A percentile compares a stretch with the other conserved stretches of the same genome.
phyloP scores from a whole-genome alignment of 1,284 basidiomycete species.

The Cystobasidium slooffiae region DNA sequence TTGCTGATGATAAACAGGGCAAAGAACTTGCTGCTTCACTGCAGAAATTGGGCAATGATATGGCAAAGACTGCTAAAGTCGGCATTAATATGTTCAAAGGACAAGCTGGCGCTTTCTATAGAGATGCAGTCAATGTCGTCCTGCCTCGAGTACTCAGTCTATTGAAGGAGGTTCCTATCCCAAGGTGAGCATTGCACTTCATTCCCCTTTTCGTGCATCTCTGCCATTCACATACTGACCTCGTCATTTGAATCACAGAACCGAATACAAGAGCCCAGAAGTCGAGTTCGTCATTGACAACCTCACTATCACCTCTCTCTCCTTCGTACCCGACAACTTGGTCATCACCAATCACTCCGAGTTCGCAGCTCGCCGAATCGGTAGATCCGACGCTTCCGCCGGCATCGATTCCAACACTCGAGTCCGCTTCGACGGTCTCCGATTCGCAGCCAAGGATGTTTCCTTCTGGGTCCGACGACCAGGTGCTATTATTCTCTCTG shows the following conservation, averaged over 20 bases:
- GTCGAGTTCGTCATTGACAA: conserved; percentile 46
- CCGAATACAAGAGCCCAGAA: conserved; percentile 59
- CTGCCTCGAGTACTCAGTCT: conserved; percentile 59
- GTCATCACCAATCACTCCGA: conserved; percentile 57
- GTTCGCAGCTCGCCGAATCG: conserved; percentile 51
- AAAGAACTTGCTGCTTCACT: conserved; percentile 57
- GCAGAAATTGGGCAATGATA: conserved; percentile 57
- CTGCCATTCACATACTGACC: neutral
- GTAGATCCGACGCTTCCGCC: conserved; percentile 52
- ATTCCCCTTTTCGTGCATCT: neutral
- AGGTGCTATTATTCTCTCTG: conserved; percentile 52
- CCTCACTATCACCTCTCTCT: conserved; percentile 56
- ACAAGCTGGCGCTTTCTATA: conserved; percentile 54
- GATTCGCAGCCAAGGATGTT: conserved; percentile 59
- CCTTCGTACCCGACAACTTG: conserved; percentile 60
- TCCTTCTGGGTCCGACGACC: conserved; percentile 59
- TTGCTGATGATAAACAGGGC: conserved; percentile 55
- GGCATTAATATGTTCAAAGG: conserved; percentile 38
- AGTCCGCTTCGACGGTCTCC: conserved; percentile 59
- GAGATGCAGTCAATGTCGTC: conserved; percentile 59
- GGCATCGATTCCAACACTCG: conserved; percentile 58
- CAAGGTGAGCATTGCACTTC: conserved; percentile 45
- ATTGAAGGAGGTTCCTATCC: conserved; percentile 60
- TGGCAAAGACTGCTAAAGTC: conserved; percentile 46
- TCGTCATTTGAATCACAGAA: conserved; percentile 46